A percentile compares a stretch with the other conserved stretches of the same genome.
phyloP scores from a whole-genome alignment of 2,329 filamentous ascomycete genomes.

The Colletotrichum cereale region DNA sequence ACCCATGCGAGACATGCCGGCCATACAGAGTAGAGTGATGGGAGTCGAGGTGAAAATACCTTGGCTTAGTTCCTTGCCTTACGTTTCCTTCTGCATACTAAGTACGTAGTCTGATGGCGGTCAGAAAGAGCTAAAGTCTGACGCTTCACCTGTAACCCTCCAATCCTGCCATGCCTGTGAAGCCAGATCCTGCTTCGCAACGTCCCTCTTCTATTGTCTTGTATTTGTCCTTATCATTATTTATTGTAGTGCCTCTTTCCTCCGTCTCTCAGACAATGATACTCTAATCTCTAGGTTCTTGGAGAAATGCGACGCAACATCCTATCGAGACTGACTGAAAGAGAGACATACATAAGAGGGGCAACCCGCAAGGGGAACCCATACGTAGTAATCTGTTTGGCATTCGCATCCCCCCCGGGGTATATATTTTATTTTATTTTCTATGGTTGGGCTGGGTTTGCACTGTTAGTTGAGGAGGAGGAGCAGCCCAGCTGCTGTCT shows the following conservation, averaged over 20 bases:
- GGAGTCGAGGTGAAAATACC: neutral
- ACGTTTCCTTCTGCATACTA: too few species aligned
- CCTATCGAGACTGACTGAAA: slow-evolving; percentile 5
- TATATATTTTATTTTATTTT: neutral
- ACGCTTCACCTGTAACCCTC: neutral
- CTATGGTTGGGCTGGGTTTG: slow-evolving; percentile 17
- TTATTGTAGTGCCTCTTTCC: neutral
- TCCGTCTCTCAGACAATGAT: neutral
- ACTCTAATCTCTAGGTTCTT: neutral
- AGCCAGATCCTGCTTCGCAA: slow-evolving; percentile 6
- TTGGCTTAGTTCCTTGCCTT: neutral
- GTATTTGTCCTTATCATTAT: neutral
- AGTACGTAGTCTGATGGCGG: slow-evolving; percentile 12
- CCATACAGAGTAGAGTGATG: neutral
- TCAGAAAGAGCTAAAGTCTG: slow-evolving; percentile 4
- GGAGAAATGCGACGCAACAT: neutral
- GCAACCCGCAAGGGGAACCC: slow-evolving; percentile 8
- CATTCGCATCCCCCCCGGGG: slow-evolving; percentile 11
- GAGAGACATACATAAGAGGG: neutral
- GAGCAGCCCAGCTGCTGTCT: slow-evolving; percentile 11
- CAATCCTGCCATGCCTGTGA: slow-evolving; percentile 2
- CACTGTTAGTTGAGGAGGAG: slow-evolving; percentile 10
- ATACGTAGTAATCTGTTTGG: neutral
- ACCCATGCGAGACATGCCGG: slow-evolving; percentile 22
- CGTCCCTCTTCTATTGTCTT: neutral